Conservation (phyloP, 2,329 filamentous ascomycete species). For the Calonectria honghensis region DNA sequence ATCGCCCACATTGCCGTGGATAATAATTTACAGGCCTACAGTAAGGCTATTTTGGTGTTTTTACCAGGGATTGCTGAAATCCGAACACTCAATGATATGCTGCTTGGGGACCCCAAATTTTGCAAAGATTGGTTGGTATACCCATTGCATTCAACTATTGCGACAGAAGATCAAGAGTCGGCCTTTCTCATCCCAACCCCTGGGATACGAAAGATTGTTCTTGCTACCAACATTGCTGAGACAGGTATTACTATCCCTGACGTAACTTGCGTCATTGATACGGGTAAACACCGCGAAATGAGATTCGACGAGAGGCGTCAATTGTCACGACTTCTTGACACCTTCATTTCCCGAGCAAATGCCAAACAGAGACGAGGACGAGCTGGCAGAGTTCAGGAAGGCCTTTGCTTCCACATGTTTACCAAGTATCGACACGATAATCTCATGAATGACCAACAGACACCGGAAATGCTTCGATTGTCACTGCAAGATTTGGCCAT, state of each 20-base stretch:
- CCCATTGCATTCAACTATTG: conserved; percentile 94
- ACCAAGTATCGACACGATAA: conserved; percentile 92
- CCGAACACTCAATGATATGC: conserved; percentile 88
- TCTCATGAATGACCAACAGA: conserved; percentile 92
- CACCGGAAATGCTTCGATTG: conserved; percentile 94
- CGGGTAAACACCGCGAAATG: conserved; percentile 98
- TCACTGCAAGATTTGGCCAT: conserved; percentile 97
- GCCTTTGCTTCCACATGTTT: conserved; percentile 96
- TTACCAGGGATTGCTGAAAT: conserved; percentile 97
- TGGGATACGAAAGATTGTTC: conserved; percentile 91
- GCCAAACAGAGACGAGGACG: conserved; percentile 95
- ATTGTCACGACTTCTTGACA: conserved; percentile 91
- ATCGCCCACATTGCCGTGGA: conserved; percentile 85
- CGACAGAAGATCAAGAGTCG: conserved; percentile 95
- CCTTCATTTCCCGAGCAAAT: conserved; percentile 96
- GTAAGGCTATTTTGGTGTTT: conserved; percentile 95
- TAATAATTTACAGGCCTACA: conserved; percentile 80
- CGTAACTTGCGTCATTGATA: conserved; percentile 96
- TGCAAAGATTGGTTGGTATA: conserved; percentile 88
- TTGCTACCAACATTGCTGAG: conserved; percentile 98
- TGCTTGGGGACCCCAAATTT: conserved; percentile 86
- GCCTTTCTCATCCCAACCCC: conserved; percentile 90
- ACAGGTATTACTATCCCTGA: conserved; percentile 99
- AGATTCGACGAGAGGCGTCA: conserved; percentile 95
- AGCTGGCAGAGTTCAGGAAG: conserved; percentile 95